Evolutionary conservation across 495 filamentous ascomycete genomes (phyloP).

Genomic region (Penicillium robsamsonii): DNA sequence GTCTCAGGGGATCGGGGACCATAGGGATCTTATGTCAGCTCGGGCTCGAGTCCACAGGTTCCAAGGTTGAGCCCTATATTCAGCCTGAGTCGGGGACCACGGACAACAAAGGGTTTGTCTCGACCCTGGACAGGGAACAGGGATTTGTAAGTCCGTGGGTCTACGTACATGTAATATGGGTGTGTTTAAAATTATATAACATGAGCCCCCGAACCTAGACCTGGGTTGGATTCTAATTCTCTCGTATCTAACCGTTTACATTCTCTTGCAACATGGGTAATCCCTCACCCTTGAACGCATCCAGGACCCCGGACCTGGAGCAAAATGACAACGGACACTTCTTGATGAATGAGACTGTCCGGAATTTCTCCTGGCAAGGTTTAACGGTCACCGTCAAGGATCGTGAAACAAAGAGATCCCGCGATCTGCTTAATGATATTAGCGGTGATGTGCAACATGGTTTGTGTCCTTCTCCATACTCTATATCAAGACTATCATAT

Average conservation of each 20-base stretch:
- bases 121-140: neutral
- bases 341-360: slow-evolving; percentile 38
- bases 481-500: slow-evolving; percentile 2
- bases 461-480: slow-evolving; percentile 10
- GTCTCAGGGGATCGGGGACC: neutral
- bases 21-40: slow-evolving; percentile 4
- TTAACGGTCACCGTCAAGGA: slow-evolving; percentile 69
- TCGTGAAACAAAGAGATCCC: slow-evolving; percentile 56
- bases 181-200: slow-evolving; percentile 13
- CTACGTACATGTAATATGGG: neutral
- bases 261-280: slow-evolving; percentile 14
- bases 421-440: slow-evolving; percentile 39
- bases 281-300: neutral
- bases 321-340: slow-evolving; percentile 30
- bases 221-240: neutral
- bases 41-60: neutral
- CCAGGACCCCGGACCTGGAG: slow-evolving; percentile 28
- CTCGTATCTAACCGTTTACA: neutral
- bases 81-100: slow-evolving; percentile 10
- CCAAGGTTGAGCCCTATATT: neutral
- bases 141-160: neutral
- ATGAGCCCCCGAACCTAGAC: neutral
- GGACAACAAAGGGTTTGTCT: neutral
- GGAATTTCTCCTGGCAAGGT: slow-evolving; percentile 58
- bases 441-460: slow-evolving; percentile 33